Conservation (phyloP, 208 protist species). For the Crithidia brevicula region DNA sequence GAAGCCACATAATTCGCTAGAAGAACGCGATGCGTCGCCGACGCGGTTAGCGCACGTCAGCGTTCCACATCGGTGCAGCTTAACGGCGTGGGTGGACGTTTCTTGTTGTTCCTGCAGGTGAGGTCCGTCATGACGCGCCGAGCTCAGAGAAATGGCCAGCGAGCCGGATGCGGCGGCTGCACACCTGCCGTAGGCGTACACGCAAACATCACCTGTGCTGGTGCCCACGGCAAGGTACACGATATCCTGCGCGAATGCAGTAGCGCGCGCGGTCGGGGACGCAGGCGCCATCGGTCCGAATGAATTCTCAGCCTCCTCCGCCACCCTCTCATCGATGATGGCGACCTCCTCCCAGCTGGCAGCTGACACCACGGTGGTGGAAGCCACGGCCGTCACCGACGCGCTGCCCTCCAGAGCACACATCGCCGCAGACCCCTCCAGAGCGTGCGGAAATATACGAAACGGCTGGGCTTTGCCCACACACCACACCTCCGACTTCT, state of each 20-base stretch:
- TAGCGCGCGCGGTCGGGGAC: background rate
- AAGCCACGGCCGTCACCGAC: conserved; percentile 14
- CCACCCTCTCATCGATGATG: background rate
- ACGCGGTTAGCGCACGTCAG: conserved; percentile 18
- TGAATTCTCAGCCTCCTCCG: too few relatives aligned
- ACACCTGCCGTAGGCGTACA: conserved; percentile 26
- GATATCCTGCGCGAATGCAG: background rate
- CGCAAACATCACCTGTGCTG: conserved; percentile 21
- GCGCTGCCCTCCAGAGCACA: background rate
- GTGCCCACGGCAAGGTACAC: conserved; percentile 27
- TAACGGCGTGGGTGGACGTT: conserved; percentile 5
- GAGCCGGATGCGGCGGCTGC: conserved; percentile 6
- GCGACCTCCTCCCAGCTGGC: conserved; percentile 18
- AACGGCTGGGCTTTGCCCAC: conserved; percentile 31
- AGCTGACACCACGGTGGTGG: conserved; percentile 21
- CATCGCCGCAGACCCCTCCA: background rate
- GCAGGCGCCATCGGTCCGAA: background rate
- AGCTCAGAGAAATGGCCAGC: conserved; percentile 7
- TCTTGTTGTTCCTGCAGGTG: background rate
- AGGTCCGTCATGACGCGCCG: too few relatives aligned
- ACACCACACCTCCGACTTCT: conserved; percentile 32
- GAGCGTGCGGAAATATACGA: conserved; percentile 19
- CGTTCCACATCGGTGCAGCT: conserved; percentile 9
- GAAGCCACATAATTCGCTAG: background rate
- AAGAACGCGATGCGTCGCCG: background rate